Conservation (phyloP, 169 alveolate genomes). For the Cryptosporidium baileyi region DNA sequence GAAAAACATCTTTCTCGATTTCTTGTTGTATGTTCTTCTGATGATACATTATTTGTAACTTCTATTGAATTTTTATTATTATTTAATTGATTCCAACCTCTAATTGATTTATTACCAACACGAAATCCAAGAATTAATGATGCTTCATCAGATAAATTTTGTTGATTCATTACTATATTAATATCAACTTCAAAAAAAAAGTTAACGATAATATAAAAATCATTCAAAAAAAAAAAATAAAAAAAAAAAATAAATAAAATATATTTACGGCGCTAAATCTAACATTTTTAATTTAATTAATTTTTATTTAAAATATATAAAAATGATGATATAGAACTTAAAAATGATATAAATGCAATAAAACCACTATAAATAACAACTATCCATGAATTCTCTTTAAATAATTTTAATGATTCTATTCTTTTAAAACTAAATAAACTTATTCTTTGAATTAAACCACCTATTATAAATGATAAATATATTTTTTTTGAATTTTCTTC, state of each 20-base stretch:
- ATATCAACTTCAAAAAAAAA: background rate
- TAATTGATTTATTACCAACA: slow-evolving; percentile 9
- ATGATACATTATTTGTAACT: background rate
- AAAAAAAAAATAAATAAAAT: too few species aligned
- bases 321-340: background rate
- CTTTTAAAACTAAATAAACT: background rate
- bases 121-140: slow-evolving; percentile 38
- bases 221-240: too few species aligned
- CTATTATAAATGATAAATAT: background rate
- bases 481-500: slow-evolving; percentile 30
- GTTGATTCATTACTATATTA: background rate
- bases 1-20: background rate
- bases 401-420: background rate
- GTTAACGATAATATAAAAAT: too few species aligned
- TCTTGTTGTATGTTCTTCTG: background rate
- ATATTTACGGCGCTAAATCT: too few species aligned
- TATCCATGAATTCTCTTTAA: background rate
- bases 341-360: background rate
- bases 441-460: slow-evolving; percentile 27
- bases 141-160: slow-evolving; percentile 21
- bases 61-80: background rate
- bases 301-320: background rate
- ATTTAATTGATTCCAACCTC: slow-evolving; percentile 32
- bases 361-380: background rate
- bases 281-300: too few species aligned